phyloP scores from a whole-genome alignment of 495 filamentous ascomycete genomes.

The Penicillium argentinense region DNA sequence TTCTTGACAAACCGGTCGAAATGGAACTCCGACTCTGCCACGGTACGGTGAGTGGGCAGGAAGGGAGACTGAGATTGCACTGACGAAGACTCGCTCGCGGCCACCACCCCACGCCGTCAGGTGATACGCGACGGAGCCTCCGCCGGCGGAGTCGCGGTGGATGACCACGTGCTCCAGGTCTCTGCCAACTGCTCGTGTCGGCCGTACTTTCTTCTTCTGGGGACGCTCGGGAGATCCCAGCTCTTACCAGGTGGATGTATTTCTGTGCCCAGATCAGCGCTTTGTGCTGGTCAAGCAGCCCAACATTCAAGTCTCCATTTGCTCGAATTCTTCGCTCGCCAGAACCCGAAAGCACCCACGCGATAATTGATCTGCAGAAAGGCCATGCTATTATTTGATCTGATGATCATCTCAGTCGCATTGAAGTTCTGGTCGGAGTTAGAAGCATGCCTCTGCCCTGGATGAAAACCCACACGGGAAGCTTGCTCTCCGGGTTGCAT shows the following conservation, averaged over 20 bases:
- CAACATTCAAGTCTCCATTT: constrained; percentile 55
- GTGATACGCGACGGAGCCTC: constrained; percentile 62
- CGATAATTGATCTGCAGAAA: constrained; percentile 76
- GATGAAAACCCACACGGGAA: constrained; percentile 71
- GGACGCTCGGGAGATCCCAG: no score
- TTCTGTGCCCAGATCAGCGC: constrained; percentile 63
- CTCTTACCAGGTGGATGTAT: constrained; percentile 40
- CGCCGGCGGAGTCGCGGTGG: constrained; percentile 67
- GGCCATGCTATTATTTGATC: constrained; percentile 52
- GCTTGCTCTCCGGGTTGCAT: constrained; percentile 48
- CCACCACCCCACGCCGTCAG: constrained; percentile 58
- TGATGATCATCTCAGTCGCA: constrained; percentile 55
- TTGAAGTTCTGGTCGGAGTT: constrained; percentile 66
- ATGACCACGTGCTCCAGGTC: constrained; percentile 69
- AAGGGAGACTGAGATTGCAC: constrained; percentile 60
- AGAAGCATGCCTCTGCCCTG: constrained; percentile 68
- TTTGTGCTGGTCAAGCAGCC: constrained; percentile 65
- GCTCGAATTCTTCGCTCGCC: constrained; percentile 55
- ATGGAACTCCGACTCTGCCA: constrained; percentile 58
- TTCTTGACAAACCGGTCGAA: constrained; percentile 56
- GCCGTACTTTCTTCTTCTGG: background rate
- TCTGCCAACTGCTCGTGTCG: constrained; percentile 58
- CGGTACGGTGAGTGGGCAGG: constrained; percentile 58
- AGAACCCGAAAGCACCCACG: constrained; percentile 67
- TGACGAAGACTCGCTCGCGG: constrained; percentile 56